Base-by-base conservation (phyloP, 2,329 filamentous ascomycete species). In the Aureobasidium sp. region DNA sequence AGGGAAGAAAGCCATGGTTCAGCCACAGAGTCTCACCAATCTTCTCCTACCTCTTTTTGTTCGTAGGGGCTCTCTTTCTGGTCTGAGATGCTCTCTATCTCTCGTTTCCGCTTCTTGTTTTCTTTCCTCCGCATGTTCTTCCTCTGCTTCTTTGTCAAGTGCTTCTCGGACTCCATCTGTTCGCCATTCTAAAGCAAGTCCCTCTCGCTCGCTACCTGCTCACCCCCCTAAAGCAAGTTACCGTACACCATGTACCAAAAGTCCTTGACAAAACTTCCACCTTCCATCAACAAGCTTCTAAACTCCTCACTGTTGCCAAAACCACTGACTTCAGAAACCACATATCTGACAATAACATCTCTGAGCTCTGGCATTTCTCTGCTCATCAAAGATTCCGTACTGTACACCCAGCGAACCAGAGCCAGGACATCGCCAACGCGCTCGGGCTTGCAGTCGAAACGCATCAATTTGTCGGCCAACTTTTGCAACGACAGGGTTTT, bases 341-440 rank as follows among this genome's bases (percentile, higher is more conserved):
- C 57, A n/a, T 60, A 60, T 42, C 22, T 49, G 41, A 42, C 36
- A 5, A 51, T 34, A 6, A 58, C 8, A 17, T 60, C 44, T 15
- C 22, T 49, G 17, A 60, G 34, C 22, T 49, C 44, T 4, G 25
- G 31, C 55, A 58, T 58, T 3, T 58, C 55, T n/a, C 55, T 37
- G 17, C n/a, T 1, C 42, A 60, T 51, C 7, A 3, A 3, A 8
- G 12, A 8, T 3, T 51, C 45, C 6, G 57, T 41, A 11, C 29
- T 36, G 27, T 60, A 60, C 6, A 60, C 57, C 17, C 34, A 51
- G n/a, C 57, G 57, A 3, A 60, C 36, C 34, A 60, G n/a, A 5
- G 57, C 34, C 9, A 45, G n/a, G 1, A 60, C n/a, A 36, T 60
- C 45, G 3, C 15, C 27, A 17, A 60, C 45, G 3, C 57, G 44